A percentile compares a stretch with the other conserved stretches of the same genome.
Evolutionary conservation across 768 basidiomycete genomes (phyloP).

Genomic region (Hortiboletus campestris): DNA sequence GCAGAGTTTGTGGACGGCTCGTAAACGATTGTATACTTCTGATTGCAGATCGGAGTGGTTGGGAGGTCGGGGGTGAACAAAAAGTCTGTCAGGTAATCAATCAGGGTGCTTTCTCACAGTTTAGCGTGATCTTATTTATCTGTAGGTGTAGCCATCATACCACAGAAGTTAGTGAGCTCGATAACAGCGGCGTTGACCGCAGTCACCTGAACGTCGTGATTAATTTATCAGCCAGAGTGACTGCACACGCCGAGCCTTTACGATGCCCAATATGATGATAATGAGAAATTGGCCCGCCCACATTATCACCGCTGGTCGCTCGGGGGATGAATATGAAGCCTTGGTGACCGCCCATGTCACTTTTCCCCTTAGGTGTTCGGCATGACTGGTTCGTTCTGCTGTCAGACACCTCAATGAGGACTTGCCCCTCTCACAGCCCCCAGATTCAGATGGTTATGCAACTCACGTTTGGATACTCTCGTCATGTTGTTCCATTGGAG

Average conservation of each 20-base stretch:
- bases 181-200: conserved; percentile 13
- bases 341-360: conserved; percentile 47
- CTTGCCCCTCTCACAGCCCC: not conserved
- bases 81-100: conserved; percentile 54
- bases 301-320: conserved; percentile 38
- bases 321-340: conserved; percentile 53
- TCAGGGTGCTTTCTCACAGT: not conserved
- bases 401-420: conserved; percentile 40
- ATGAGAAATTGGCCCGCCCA: conserved; percentile 35
- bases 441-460: not conserved
- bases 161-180: conserved; percentile 26
- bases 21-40: conserved; percentile 60
- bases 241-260: conserved; percentile 21
- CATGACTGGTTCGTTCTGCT: conserved; percentile 66
- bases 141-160: conserved; percentile 24
- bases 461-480: conserved; percentile 6
- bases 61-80: conserved; percentile 85
- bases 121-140: conserved; percentile 4
- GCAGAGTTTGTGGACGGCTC: conserved; percentile 51
- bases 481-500: too few relatives aligned
- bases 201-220: conserved; percentile 9
- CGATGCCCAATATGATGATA: conserved; percentile 33
- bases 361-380: not conserved
- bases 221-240: conserved; percentile 5
- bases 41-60: conserved; percentile 70